Evolutionary conservation across 768 basidiomycete genomes (phyloP), one percentile per base, ranked within the genome.

Genomic region (Mrakia frigida): DNA sequence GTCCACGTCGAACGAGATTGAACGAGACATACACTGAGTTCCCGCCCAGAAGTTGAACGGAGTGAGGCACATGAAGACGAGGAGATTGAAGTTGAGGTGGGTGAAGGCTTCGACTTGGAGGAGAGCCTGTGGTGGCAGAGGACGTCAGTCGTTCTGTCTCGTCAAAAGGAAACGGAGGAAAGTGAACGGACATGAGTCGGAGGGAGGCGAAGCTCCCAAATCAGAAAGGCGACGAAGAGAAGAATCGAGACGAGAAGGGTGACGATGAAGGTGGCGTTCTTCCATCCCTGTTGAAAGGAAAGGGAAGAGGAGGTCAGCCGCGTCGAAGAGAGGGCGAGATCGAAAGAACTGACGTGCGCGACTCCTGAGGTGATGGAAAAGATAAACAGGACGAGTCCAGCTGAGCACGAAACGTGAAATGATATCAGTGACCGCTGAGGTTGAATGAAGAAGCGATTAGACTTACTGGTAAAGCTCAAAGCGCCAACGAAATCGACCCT

Each of bases 1-100:
- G n/a, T n/a, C n/a, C n/a, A 23, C 23, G 56, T 10, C 56, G 23
- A 59, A 59, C 28, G 56, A 21, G 56, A 7, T n/a, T n/a, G n/a
- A n/a, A 35, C 60, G 60, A 23, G 33, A 61, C 60, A 33, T 13
- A 61, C 60, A 61, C 33, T 61, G 60, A 5, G 60, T 61, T 16
- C 60, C 60, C 2, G 60, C 60, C n/a, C 25, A 61, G 16, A 61
- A 61, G 60, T 61, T 61, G 60, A 61, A 61, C 31, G 60, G 60
- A 16, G 60, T 31, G 60, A 61, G 60, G 60, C 60, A 61, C 60
- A 61, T 31, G 60, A 61, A 61, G 31, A 61, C 7, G 60, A 61
- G 60, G 28, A 61, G 60, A 35, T 10, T 18, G 60, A 61, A 61
- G 60, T 61, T 61, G n/a, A 61, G 28, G 60, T 61, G n/a, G 1